phyloP scores from a whole-genome alignment of 2,329 filamentous ascomycete species.

The Thermomyces lanuginosus region DNA sequence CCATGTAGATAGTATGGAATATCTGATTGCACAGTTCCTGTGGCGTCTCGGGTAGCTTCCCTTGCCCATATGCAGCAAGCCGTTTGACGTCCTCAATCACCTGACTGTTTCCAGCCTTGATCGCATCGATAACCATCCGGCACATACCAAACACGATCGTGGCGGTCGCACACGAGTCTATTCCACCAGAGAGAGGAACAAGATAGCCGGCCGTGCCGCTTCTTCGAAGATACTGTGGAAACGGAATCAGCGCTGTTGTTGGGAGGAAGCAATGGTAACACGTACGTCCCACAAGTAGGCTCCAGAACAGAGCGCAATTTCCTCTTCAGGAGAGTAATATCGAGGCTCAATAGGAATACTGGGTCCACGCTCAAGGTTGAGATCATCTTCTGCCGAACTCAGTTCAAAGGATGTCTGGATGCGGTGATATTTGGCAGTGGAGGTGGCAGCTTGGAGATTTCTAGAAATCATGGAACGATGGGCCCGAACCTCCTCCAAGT shows the following conservation, averaged over 20 bases:
- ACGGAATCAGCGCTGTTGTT: not conserved
- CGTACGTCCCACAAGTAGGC: slow-evolving; percentile 15
- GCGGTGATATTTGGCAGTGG: slow-evolving; percentile 12
- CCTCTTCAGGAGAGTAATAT: slow-evolving; percentile 13
- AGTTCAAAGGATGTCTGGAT: slow-evolving; percentile 16
- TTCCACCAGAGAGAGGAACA: slow-evolving; percentile 18
- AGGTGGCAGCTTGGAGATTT: slow-evolving; percentile 13
- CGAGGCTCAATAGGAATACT: slow-evolving; percentile 8
- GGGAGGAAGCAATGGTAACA: not conserved
- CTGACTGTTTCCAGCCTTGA: slow-evolving; percentile 11
- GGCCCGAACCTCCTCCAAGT: slow-evolving; percentile 51
- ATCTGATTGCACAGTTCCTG: slow-evolving; percentile 42
- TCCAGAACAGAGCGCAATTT: slow-evolving; percentile 12
- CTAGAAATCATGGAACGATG: slow-evolving; percentile 12
- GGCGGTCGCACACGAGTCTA: slow-evolving; percentile 17
- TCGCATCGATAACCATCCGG: slow-evolving; percentile 13
- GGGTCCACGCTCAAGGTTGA: slow-evolving; percentile 7
- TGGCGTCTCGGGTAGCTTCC: slow-evolving; percentile 36
- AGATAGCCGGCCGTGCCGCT: slow-evolving; percentile 15
- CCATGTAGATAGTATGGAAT: slow-evolving; percentile 53
- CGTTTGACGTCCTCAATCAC: slow-evolving; percentile 14
- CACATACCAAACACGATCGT: slow-evolving; percentile 21
- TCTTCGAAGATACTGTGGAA: slow-evolving; percentile 12
- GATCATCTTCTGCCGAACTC: slow-evolving; percentile 9
- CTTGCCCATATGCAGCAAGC: slow-evolving; percentile 22